Conservation (phyloP, 1,139 yeast genomes). For the Candida sanyaensis region DNA sequence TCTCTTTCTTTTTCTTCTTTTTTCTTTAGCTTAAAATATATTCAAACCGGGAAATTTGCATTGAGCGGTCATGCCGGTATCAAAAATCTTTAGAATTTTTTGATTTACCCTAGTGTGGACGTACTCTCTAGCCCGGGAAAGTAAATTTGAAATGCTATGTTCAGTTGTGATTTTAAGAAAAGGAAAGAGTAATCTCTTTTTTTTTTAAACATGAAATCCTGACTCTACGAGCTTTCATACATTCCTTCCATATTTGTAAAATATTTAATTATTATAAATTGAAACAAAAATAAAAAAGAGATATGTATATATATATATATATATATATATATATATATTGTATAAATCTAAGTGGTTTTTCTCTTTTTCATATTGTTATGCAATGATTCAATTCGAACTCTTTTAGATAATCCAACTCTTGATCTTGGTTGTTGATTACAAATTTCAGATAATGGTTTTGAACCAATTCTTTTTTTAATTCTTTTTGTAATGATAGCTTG, state of each 20-base stretch:
- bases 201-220: slow-evolving; percentile 18
- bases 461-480: slow-evolving; percentile 9
- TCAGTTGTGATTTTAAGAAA: slow-evolving; percentile 24
- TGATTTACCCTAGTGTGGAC: slow-evolving; percentile 30
- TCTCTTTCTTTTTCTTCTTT: slow-evolving; percentile 1
- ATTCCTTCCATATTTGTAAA: slow-evolving; percentile 8
- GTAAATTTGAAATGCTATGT: slow-evolving; percentile 22
- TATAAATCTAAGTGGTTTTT: not conserved
- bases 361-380: slow-evolving; percentile 22
- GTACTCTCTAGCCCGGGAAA: slow-evolving; percentile 43
- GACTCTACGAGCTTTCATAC: slow-evolving; percentile 35
- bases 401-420: slow-evolving; percentile 36
- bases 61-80: slow-evolving; percentile 34
- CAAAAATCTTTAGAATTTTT: not conserved
- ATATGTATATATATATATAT: not conserved
- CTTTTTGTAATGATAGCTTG: not conserved
- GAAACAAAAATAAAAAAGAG: not conserved
- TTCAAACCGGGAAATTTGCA: slow-evolving; percentile 29
- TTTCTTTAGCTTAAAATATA: slow-evolving; percentile 19
- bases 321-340: not conserved
- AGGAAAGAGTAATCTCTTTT: too few relatives aligned
- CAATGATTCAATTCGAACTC: slow-evolving; percentile 30
- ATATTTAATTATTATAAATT: too few relatives aligned
- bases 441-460: slow-evolving; percentile 17
- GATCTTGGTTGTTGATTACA: slow-evolving; percentile 13